Conservation (phyloP, 768 basidiomycete species). For the Lyophyllum atratum region DNA sequence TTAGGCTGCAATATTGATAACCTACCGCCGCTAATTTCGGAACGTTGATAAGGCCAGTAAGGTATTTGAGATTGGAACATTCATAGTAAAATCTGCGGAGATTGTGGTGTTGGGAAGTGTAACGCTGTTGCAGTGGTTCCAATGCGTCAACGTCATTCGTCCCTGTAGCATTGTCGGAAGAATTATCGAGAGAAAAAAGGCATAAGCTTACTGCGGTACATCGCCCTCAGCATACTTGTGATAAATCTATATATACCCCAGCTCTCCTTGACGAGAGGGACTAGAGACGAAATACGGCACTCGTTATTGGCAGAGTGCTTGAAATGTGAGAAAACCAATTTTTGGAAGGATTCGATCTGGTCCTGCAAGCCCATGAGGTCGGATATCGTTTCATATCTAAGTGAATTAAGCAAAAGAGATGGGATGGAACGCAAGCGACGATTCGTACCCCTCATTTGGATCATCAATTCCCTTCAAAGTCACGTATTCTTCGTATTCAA, state of each 20-base stretch:
- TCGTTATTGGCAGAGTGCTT: conserved; percentile 91
- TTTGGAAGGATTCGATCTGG: conserved; percentile 98
- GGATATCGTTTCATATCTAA: conserved; percentile 94
- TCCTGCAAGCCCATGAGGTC: conserved; percentile 98
- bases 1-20: not conserved
- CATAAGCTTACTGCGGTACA: conserved; percentile 77
- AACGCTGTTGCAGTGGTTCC: conserved; percentile 86
- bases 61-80: conserved; percentile 96
- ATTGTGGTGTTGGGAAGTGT: conserved; percentile 87
- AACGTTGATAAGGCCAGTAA: conserved; percentile 97
- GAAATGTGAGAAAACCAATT: conserved; percentile 96
- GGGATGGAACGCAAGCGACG: not conserved
- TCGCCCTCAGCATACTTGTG: conserved; percentile 96
- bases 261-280: conserved; percentile 97
- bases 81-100: conserved; percentile 99
- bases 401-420: conserved; percentile 13
- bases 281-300: conserved; percentile 93
- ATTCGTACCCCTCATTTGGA: conserved; percentile 93
- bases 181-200: conserved; percentile 3
- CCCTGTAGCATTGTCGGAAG: conserved; percentile 44
- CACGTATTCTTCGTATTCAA: conserved; percentile 99
- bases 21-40: conserved; percentile 92
- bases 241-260: conserved; percentile 99
- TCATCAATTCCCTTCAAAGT: conserved; percentile 97
- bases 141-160: conserved; percentile 88